Evolutionary conservation across 768 basidiomycete species (phyloP), one percentile per base, ranked within the genome.

Genomic region (Lanmaoa rubissima): DNA sequence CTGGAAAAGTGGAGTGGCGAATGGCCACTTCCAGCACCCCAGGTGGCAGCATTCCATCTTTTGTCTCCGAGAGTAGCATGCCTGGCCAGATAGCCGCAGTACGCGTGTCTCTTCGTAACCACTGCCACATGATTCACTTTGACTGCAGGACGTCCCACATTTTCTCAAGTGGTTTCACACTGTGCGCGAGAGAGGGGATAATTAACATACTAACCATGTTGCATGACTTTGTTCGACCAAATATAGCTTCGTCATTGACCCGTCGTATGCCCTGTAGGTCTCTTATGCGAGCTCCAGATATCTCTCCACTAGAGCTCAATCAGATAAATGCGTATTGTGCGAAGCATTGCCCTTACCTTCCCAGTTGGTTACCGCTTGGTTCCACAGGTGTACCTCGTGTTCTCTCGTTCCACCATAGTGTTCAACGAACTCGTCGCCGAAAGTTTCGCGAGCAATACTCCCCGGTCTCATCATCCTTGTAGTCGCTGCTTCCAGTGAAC

Each of bases 351-450:
- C 63, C 84, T 63, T 64, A 92, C 94, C 83, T 82, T 96, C 95
- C 94, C 92, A 98, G 69, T 83, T 88, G 12, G 95, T 97, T 39
- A 96, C 93, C 3, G 93, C 92, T 64, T 86, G 82, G 62, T 93
- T 89, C 88, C 91, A 95, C 26, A 90, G 65, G 51, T 79, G 84
- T 54, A 95, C 85, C 69, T 96, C 94, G 69, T 98, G 90, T 70
- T 92, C 83, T 64, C 96, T 83, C n/a, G 97, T 98, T 9, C 94
- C 95, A 3, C 90, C 93, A 65, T 83, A 96, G 69, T 99, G 97
- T 16, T 98, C 92, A 1, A 98, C 92, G 66, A 98, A 97, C 24
- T 84, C 86, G 65, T 94, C 76, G 0, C 95, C 96, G 54, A 98
- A 85, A 41, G 92, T 77, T 67, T 94, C 88, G 34, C 97, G 81